Conservation (phyloP, 345 rosid species). For the Gossypium bickii region DNA sequence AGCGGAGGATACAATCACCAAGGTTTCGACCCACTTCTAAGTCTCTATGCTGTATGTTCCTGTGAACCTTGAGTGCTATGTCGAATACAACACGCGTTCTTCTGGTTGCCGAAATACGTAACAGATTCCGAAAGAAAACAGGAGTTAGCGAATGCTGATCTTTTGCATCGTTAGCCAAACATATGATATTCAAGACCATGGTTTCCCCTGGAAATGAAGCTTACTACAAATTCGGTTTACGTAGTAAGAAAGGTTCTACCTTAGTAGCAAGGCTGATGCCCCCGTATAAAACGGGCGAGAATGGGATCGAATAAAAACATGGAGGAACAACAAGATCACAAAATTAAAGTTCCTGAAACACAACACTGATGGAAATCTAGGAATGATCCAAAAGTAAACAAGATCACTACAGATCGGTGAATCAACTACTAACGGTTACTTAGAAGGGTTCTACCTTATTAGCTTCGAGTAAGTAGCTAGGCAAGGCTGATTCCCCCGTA, state of each 20-base stretch:
- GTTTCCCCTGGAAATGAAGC: background rate
- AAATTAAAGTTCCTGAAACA: background rate
- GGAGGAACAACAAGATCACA: background rate
- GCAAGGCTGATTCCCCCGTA: background rate
- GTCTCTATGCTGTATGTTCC: conserved; percentile 73
- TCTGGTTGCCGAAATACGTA: conserved; percentile 28
- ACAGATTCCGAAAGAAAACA: background rate
- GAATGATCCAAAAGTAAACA: background rate
- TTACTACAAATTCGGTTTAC: background rate
- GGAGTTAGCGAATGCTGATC: background rate
- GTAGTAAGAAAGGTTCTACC: background rate
- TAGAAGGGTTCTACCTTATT: background rate
- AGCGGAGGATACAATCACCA: conserved; percentile 81
- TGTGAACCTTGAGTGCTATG: conserved; percentile 58
- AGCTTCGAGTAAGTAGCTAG: background rate
- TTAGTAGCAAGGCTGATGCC: background rate
- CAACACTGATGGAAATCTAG: background rate
- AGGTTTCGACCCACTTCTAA: conserved; percentile 77
- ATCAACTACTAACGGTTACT: background rate
- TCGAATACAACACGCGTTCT: conserved; percentile 61
- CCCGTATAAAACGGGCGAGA: background rate
- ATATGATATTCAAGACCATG: background rate
- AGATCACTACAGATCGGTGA: background rate
- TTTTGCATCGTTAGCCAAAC: background rate
- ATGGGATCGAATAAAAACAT: background rate